Evolutionary conservation across 2,329 filamentous ascomycete species (phyloP).

Genomic region (Drechslera avenae): DNA sequence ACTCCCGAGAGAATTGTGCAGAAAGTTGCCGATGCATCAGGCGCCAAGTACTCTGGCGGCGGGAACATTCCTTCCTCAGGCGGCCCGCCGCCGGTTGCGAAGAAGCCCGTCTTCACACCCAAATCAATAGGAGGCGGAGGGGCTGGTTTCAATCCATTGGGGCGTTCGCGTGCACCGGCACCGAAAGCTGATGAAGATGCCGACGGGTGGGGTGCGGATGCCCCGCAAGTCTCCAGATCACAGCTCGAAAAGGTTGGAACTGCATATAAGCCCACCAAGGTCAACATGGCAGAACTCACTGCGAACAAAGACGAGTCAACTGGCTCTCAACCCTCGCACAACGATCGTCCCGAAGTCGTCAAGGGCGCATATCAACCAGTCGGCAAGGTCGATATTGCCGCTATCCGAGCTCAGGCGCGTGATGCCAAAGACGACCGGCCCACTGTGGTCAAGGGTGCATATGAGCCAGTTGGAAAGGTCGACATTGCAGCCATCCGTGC

Average conservation of each 20-base stretch:
- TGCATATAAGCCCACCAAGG: conserved; percentile 93
- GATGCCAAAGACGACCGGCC: conserved; percentile 75
- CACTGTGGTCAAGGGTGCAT: conserved; percentile 84
- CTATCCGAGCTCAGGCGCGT: conserved; percentile 76
- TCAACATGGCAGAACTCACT: conserved; percentile 86
- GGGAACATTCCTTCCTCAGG: conserved; percentile 61
- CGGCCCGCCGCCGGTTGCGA: conserved; percentile 70
- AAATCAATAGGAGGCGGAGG: conserved; percentile 64
- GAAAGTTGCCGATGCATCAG: conserved; percentile 93
- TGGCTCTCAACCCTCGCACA: conserved; percentile 53
- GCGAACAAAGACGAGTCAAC: conserved; percentile 72
- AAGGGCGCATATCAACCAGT: conserved; percentile 89
- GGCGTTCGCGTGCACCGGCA: conserved; percentile 63
- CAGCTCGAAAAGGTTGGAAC: conserved; percentile 90
- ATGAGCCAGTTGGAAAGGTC: conserved; percentile 94
- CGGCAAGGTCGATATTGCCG: conserved; percentile 96
- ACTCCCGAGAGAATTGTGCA: conserved; percentile 86
- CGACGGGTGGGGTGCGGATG: conserved; percentile 95
- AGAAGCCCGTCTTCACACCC: conserved; percentile 91
- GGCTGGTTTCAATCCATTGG: conserved; percentile 69
- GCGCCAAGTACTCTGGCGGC: conserved; percentile 85
- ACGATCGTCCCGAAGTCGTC: conserved; percentile 67
- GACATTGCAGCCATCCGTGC: conserved; percentile 94
- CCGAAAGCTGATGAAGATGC: conserved; percentile 68
- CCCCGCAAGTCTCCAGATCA: conserved; percentile 84